Base-by-base conservation (phyloP, 495 filamentous ascomycete genomes). In the Neohortaea acidophila region DNA sequence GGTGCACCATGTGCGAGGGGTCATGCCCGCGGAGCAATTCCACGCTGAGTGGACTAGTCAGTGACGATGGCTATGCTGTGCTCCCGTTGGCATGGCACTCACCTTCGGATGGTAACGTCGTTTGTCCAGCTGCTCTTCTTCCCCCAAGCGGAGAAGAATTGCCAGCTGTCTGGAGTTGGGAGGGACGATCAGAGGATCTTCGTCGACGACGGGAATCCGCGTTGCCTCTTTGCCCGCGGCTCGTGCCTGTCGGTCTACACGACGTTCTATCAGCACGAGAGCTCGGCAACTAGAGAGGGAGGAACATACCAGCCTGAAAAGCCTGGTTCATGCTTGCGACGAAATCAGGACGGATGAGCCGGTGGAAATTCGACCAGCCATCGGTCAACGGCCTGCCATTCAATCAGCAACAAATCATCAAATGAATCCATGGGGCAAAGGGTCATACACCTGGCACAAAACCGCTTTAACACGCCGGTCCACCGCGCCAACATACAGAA, bases 401-500 rank as follows among this genome's bases (percentile, higher is more conserved):
- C n/a, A n/a, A n/a, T n/a, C n/a, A n/a, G n/a, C 17, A 3, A 4
- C 11, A 4, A 30, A 13, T 20, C 13, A 3, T 10, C n/a, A n/a
- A n/a, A n/a, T n/a, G n/a, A n/a, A n/a, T n/a, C n/a, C 5, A 9
- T 17, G 4, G 4, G 11, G 3, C 10, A 6, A 27, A 17, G 4
- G 17, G 15, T 30, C 42, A 11, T 26, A 45, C 8, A 36, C 41
- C 33, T 61, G 57, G 12, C 45, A 40, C 10, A 63, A 34, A 10
- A 51, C 56, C 2, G 54, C 56, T 39, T 59, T 61, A 27, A 61
- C 49, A 0, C 57, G 45, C 26, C 46, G 49, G 39, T 63, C 59
- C 2, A 55, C 43, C 22, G 60, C 59, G 0, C 51, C 58, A 10
- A 56, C 58, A 8, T 21, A 29, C 0, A 61, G 2, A 10, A 46